A percentile compares a stretch with the other conserved stretches of the same genome.
Conservation (phyloP, 2,329 filamentous ascomycete species). For the Pyrenophora teres region DNA sequence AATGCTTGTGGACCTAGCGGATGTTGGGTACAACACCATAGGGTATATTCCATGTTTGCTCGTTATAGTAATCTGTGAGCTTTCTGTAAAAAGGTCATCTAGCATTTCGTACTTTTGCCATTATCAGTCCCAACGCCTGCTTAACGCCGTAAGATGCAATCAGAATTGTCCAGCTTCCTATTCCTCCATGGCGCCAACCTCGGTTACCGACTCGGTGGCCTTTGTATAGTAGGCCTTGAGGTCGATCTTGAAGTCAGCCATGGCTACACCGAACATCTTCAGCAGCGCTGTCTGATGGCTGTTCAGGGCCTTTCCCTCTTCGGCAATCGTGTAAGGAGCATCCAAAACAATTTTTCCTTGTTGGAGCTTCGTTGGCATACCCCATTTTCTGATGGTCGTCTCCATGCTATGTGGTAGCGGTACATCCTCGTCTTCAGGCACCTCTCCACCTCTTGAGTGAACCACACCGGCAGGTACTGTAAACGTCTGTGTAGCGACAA, state of each 20-base stretch:
- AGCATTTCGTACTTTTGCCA: slow-evolving; percentile 25
- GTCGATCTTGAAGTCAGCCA: slow-evolving; percentile 87
- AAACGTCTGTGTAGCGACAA: slow-evolving; percentile 73
- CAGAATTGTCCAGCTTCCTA: slow-evolving; percentile 24
- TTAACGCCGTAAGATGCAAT: slow-evolving; percentile 35
- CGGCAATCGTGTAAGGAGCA: slow-evolving; percentile 75
- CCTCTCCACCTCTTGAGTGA: slow-evolving; percentile 76
- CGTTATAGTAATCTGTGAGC: slow-evolving; percentile 10
- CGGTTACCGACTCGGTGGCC: slow-evolving; percentile 51
- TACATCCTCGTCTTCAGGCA: slow-evolving; percentile 80
- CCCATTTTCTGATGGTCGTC: slow-evolving; percentile 85
- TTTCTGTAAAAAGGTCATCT: slow-evolving; percentile 12
- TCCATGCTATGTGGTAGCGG: slow-evolving; percentile 87
- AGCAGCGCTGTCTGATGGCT: slow-evolving; percentile 89
- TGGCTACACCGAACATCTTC: slow-evolving; percentile 89
- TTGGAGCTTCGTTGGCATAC: slow-evolving; percentile 85
- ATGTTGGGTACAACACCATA: slow-evolving; percentile 16
- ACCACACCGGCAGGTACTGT: slow-evolving; percentile 82
- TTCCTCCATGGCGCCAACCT: slow-evolving; percentile 57
- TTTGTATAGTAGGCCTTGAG: slow-evolving; percentile 66
- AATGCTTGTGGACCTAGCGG: too few species aligned
- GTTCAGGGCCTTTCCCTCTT: slow-evolving; percentile 82
- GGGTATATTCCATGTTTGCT: slow-evolving; percentile 35
- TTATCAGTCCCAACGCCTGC: slow-evolving; percentile 23
- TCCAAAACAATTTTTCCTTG: slow-evolving; percentile 86